A percentile compares a stretch with the other conserved stretches of the same genome.
Conservation (phyloP, 2,329 filamentous ascomycete genomes). For the Mycocentrospora acerina region DNA sequence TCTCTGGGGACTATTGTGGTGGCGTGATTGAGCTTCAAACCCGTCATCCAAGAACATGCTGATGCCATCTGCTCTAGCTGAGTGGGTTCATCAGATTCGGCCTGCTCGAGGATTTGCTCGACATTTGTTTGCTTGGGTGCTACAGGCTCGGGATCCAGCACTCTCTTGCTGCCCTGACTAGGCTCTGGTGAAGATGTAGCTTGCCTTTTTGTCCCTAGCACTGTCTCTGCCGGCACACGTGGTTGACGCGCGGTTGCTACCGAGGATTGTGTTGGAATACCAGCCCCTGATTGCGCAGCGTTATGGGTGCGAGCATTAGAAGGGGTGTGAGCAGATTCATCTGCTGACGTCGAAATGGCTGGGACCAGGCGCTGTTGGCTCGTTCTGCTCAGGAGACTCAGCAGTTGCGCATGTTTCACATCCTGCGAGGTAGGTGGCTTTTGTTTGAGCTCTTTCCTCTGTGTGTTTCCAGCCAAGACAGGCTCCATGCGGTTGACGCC, state of each 20-base stretch:
- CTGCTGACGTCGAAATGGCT: neutral
- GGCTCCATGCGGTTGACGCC: conserved; percentile 19
- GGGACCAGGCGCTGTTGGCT: neutral
- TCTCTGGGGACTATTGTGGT: conserved; percentile 43
- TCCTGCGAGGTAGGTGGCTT: conserved; percentile 3
- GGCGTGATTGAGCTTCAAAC: conserved; percentile 20
- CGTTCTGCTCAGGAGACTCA: neutral
- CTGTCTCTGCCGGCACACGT: no score
- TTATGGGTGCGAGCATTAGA: no score
- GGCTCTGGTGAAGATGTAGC: neutral
- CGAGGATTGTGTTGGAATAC: no score
- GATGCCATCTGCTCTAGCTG: no score
- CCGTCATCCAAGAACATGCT: conserved; percentile 27
- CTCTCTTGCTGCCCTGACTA: conserved; percentile 3
- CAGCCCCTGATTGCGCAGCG: neutral
- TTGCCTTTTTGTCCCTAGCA: neutral
- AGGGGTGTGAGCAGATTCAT: no score
- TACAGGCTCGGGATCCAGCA: neutral
- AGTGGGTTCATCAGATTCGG: conserved; percentile 5
- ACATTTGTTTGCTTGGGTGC: neutral
- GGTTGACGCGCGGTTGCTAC: no score
- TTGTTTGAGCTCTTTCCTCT: conserved; percentile 12
- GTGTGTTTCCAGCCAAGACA: conserved; percentile 21
- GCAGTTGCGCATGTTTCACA: neutral
- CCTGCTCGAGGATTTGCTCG: neutral